Evolutionary conservation across 345 rosid species (phyloP).

Genomic region (Noccaea bulbosa): DNA sequence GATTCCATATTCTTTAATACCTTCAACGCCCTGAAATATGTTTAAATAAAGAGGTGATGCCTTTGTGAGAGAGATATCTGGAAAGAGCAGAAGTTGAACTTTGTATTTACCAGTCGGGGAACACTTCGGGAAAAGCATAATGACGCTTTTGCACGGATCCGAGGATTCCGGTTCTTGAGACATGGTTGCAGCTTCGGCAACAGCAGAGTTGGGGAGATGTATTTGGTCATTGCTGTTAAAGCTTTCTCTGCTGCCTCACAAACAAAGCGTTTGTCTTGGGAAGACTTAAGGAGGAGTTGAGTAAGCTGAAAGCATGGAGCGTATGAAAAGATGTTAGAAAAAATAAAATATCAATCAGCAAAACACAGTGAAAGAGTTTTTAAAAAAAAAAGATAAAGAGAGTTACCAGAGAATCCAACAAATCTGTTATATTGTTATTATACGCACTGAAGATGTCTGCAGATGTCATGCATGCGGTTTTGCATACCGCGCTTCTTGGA

Average conservation of each 20-base stretch:
- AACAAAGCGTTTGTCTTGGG: conserved; percentile 94
- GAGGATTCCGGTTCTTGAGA: conserved; percentile 82
- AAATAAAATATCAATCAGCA: background rate
- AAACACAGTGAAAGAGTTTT: background rate
- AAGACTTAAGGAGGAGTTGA: conserved; percentile 92
- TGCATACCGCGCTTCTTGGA: conserved; percentile 97
- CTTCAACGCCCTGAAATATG: conserved; percentile 74
- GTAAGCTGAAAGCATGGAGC: conserved; percentile 63
- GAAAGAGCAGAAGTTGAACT: conserved; percentile 26
- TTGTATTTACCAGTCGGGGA: conserved; percentile 67
- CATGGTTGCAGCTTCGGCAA: conserved; percentile 74
- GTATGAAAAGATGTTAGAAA: background rate
- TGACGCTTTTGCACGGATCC: conserved; percentile 92
- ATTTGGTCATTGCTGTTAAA: conserved; percentile 72
- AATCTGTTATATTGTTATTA: conserved; percentile 66
- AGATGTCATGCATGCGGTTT: conserved; percentile 93
- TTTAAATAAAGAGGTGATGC: conserved; percentile 4
- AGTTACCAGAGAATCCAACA: conserved; percentile 78
- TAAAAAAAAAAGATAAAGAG: background rate
- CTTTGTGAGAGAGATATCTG: conserved; percentile 13
- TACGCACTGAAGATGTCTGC: conserved; percentile 82
- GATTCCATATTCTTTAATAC: conserved; percentile 78
- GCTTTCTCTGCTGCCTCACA: conserved; percentile 97
- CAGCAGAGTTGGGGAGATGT: conserved; percentile 72
- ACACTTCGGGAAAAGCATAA: conserved; percentile 84